Conservation (phyloP, 345 rosid genomes). For the Eutrema japonicum region DNA sequence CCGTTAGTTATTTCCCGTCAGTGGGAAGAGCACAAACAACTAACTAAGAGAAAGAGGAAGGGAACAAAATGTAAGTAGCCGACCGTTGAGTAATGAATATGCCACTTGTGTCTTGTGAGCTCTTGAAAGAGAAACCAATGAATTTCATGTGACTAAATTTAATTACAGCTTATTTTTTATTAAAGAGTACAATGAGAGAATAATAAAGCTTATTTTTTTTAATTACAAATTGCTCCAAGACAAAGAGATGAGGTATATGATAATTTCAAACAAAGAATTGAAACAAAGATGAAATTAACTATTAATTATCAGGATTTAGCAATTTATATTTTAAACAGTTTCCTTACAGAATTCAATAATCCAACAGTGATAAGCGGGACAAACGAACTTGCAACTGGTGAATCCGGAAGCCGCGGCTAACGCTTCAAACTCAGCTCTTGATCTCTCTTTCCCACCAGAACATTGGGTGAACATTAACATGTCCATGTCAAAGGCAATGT, state of each 20-base stretch:
- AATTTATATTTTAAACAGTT: not conserved
- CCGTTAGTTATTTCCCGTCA: constrained; percentile 30
- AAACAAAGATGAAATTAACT: not conserved
- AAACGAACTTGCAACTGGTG: constrained; percentile 37
- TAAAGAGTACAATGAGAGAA: not conserved
- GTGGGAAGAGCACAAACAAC: constrained; percentile 7
- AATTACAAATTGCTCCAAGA: constrained; percentile 10
- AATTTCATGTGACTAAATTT: constrained; percentile 12
- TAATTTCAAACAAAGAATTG: not conserved
- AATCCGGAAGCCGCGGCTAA: constrained; percentile 53
- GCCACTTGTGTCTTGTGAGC: constrained; percentile 25
- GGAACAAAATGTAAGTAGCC: constrained; percentile 21
- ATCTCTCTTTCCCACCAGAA: constrained; percentile 56
- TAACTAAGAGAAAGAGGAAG: not conserved
- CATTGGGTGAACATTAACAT: constrained; percentile 54
- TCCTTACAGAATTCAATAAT: constrained; percentile 35
- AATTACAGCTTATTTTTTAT: not conserved
- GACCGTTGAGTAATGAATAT: constrained; percentile 34
- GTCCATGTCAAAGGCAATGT: constrained; percentile 49
- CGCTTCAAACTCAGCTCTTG: constrained; percentile 48
- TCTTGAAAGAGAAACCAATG: not conserved
- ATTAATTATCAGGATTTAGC: not conserved
- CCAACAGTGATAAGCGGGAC: constrained; percentile 37
- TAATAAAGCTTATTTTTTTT: not conserved
- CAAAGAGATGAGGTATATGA: constrained; percentile 1